Base-by-base conservation (phyloP, 2,329 filamentous ascomycete species). In the Fusarium abutilonis region DNA sequence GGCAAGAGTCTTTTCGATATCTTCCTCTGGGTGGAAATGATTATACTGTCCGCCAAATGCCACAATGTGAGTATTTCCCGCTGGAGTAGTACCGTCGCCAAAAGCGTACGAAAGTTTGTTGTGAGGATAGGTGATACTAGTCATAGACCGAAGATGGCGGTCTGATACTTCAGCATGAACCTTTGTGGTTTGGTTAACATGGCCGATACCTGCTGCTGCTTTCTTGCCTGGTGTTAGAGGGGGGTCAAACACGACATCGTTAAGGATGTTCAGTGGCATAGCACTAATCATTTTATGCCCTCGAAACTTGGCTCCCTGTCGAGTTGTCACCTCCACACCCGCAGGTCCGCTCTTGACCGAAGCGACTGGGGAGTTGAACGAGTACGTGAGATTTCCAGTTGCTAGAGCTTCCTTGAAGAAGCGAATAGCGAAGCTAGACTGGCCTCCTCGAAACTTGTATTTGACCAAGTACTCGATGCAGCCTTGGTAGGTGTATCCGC, bases 61-160 rank as follows among this genome's bases (percentile, higher is more conserved):
- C 0, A 83, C 80, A 1, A 82, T 68, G 32, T 83, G 80, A 0
- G 80, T 81, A 35, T 82, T 81, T 0, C 80, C 79, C 1, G 74
- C 73, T 0, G 77, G 76, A 0, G 78, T 80, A 0, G 72, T 75
- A 0, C 81, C 80, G 51, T 83, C 80, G 0, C 77, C 81, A 6
- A 80, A 75, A 0, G 73, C 77, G 41, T 79, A 82, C 4, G 74
- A 72, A 0, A 83, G 72, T 14, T 75, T 73, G 15, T 80, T 80
- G 10, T 75, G 67, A 0, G 80, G 79, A 51, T 79, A 81, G 10
- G 74, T 75, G 3, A 81, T 73, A 3, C 77, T 76, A 0, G 75
- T 77, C 72, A 77, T 80, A 0, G 78, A 80, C 1, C 79, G 71
- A 40, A 82, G 67, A 21, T 79, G 76, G 1, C 66, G 69, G 46